Evolutionary conservation across 306 rosid species (phyloP), one percentile per base, ranked within the genome.

Genomic region (Boehmeria nivea): DNA sequence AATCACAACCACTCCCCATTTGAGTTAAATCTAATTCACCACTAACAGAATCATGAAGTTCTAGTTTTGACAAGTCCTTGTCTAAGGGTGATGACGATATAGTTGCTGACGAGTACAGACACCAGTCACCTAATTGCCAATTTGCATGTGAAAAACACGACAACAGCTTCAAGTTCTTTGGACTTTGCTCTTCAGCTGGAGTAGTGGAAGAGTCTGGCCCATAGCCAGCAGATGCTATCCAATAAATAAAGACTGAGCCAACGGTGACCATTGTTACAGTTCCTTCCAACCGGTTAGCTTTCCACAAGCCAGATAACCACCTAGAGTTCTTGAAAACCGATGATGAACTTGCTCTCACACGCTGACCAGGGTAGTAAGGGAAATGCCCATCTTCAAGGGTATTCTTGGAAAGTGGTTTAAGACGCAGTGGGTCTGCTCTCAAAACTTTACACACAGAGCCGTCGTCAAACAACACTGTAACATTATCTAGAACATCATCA

Each of bases 61-160:
- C 85, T 39, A 69, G 55, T 60, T 76, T 82, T 74, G 86, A 79
- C 24, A 67, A 55, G 63, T 67, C 84, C 69, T 77, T 83, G 47
- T 74, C 78, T 54, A 51, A 43, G 40, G 83, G 72, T 19, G 84
- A 65, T 64, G 82, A 72, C 51, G 80, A 54, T 13, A 59, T 17
- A 38, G 50, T 46, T 10, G 73, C 68, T 16, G 83, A 57, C 37
- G 85, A 84, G 28, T 85, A 70, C 37, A 93, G 96, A 81, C 99
- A 93, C 99, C 99, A 85, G 78, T 93, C 96, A 44, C 93, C 95
- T 83, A 93, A 74, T 76, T 85, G 94, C 99, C 99, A 93, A 78
- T 79, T 87, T 49, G 95, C 87, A 79, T 87, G 95, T 38, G 91
- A 71, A 76, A 87, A 93, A 75, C 95, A 87, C 65, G 95, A 85